These are phyloP conservation scores for Eustoma russellianum DNA, from an alignment of 257 asterid genomes.

Conservation along the genomic window DNA sequence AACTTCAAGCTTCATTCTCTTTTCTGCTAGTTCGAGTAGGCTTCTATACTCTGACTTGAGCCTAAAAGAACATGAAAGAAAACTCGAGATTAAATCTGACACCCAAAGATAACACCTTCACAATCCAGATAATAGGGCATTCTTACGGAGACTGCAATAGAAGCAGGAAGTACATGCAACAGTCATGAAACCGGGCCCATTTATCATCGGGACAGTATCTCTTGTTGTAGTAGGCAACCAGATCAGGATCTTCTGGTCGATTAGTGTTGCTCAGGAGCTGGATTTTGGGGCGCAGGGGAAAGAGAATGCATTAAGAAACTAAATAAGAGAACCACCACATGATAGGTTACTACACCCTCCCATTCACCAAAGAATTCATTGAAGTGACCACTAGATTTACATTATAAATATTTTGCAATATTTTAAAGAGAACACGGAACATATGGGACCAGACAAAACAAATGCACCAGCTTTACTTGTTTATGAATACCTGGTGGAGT, in stretches of 20 bases:
- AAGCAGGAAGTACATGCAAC: slow-evolving; percentile 60
- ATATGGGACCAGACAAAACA: neutral
- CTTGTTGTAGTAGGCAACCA: slow-evolving; percentile 51
- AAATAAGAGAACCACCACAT: neutral
- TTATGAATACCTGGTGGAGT: slow-evolving; percentile 51
- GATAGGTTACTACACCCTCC: no score
- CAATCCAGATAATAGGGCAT: slow-evolving; percentile 8
- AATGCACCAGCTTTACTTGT: neutral
- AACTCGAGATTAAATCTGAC: slow-evolving; percentile 12
- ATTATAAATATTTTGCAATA: no score
- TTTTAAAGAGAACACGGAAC: neutral
- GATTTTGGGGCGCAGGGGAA: neutral
- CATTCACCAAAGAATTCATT: no score
- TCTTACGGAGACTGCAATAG: slow-evolving; percentile 46
- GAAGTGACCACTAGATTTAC: neutral
- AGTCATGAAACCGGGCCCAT: slow-evolving; percentile 79
- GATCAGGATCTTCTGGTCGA: slow-evolving; percentile 33
- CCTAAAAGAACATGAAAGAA: slow-evolving; percentile 21
- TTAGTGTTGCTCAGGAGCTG: slow-evolving; percentile 51
- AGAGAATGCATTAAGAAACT: neutral
- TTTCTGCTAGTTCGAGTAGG: slow-evolving; percentile 46
- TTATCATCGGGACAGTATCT: slow-evolving; percentile 67
- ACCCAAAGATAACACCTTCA: slow-evolving; percentile 11
- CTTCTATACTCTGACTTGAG: slow-evolving; percentile 40
- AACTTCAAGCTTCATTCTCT: slow-evolving; percentile 80